Evolutionary conservation across 2,329 filamentous ascomycete species (phyloP).

Genomic region (Aspergillus sp.): DNA sequence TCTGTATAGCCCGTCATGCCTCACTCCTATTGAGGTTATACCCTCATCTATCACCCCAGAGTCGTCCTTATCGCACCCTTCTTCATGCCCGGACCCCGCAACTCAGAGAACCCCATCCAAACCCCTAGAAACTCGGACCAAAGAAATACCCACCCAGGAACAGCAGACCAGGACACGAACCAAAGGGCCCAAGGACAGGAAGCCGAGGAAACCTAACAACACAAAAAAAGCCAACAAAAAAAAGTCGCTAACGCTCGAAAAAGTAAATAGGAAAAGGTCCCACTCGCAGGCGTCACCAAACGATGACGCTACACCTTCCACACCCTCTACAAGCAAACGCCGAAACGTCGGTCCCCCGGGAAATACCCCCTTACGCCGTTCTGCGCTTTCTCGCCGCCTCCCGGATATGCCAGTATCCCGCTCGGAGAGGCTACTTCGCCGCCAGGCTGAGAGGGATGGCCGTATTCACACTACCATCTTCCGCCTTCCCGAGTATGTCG

Average conservation of each 20-base stretch:
- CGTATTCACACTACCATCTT: slow-evolving; percentile 41
- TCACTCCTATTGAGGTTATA: not conserved
- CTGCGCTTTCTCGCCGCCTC: slow-evolving; percentile 26
- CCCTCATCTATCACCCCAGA: not conserved
- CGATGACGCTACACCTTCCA: slow-evolving; percentile 13
- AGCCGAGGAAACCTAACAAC: not conserved
- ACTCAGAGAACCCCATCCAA: not conserved
- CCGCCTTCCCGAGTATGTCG: slow-evolving; percentile 37
- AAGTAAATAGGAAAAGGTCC: slow-evolving; percentile 28
- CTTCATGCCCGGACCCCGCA: not conserved
- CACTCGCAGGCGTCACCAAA: slow-evolving; percentile 21
- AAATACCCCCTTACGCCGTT: slow-evolving; percentile 28
- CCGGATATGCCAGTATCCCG: slow-evolving; percentile 29
- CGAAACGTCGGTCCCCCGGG: slow-evolving; percentile 29
- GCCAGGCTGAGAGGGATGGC: slow-evolving; percentile 35
- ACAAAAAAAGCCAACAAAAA: not conserved
- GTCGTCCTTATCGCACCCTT: not conserved
- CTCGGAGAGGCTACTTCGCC: slow-evolving; percentile 36
- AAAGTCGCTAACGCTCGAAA: slow-evolving; percentile 19
- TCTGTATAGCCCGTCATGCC: not conserved
- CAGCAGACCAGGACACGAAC: not conserved
- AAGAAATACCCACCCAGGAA: not conserved
- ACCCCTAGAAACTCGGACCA: slow-evolving; percentile 10
- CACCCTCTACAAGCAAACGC: slow-evolving; percentile 28
- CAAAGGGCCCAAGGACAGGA: not conserved